Conservation (phyloP, 345 rosid species). For the Microthlaspi erraticum region DNA sequence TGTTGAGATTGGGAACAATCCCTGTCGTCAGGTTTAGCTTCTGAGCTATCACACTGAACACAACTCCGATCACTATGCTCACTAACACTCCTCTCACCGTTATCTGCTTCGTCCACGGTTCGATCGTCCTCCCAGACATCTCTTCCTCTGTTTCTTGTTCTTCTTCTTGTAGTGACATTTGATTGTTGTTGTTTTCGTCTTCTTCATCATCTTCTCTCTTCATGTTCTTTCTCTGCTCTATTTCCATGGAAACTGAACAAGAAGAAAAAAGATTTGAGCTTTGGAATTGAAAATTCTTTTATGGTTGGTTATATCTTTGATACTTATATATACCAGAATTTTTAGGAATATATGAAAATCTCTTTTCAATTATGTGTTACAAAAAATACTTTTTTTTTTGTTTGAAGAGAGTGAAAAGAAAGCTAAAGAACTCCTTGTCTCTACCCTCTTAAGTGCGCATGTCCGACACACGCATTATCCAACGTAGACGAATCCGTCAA, state of each 20-base stretch:
- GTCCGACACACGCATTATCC: constrained; percentile 44
- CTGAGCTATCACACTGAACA: constrained; percentile 87
- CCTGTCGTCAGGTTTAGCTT: constrained; percentile 89
- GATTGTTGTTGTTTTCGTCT: constrained; percentile 9
- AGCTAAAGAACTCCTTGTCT: constrained; percentile 16
- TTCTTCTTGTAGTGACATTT: constrained; percentile 37
- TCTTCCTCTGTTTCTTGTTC: constrained; percentile 40
- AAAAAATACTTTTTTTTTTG: background rate
- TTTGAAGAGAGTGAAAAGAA: constrained; percentile 20
- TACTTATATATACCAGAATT: constrained; percentile 9
- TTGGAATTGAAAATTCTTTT: constrained; percentile 18
- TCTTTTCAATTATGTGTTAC: background rate
- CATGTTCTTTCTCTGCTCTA: constrained; percentile 39
- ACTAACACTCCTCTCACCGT: constrained; percentile 74
- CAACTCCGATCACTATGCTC: constrained; percentile 71
- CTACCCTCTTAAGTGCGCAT: constrained; percentile 42
- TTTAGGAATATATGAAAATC: constrained; percentile 24
- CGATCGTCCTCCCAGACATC: constrained; percentile 40
- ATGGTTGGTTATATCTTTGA: constrained; percentile 7
- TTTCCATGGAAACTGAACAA: constrained; percentile 32
- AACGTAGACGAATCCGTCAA: constrained; percentile 30
- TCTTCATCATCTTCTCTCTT: constrained; percentile 31
- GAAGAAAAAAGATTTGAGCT: background rate
- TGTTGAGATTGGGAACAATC: constrained; percentile 74
- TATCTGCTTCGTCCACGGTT: constrained; percentile 81